Base-by-base conservation (phyloP, 1,284 basidiomycete species). In the Cryptococcus neoformans region DNA sequence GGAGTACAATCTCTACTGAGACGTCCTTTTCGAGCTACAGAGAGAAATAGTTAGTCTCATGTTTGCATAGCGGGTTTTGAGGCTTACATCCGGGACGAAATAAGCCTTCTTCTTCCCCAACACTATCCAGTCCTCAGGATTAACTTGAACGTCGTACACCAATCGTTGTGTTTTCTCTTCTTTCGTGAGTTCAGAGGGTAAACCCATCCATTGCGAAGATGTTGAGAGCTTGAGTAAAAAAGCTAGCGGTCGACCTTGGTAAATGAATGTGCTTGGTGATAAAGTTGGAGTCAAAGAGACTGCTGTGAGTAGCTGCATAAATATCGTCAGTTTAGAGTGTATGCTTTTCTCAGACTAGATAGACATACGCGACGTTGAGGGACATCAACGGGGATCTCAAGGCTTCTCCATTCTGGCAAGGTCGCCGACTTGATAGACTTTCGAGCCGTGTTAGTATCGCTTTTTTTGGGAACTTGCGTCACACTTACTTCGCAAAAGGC, bases 301-400 rank as follows among this genome's bases (percentile, higher is more conserved):
- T 0, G 56, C 57, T 7, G 68, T 69, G n/a, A 73, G 57, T 7
- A 72, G 62, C 67, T 68, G 49, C 21, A 21, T 21, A 21, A 14
- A n/a, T 16, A 42, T n/a, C n/a, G 37, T 44, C 39, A 49, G 58
- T 28, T 45, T 21, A 35, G 37, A 38, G 37, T 49, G 4, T 9
- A 3, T 38, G 16, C 12, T 17, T 40, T 9, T 38, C 8, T 50
- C 14, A 44, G 34, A 12, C n/a, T 9, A 38, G 16, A 28, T 11
- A 12, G 14, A 51, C 70, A 61, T 48, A 72, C 70, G 21, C 73
- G 59, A 35, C 65, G 60, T 10, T 69, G 64, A 12, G 74, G 73
- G 0, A 76, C 66, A n/a, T 76, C 74, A n/a, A 76, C 74, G 1
- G 74, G 74, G n/a, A 76, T 75, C 49, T 70, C 67, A 12, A 76